Evolutionary conservation across 192 early-diverging fungal species (phyloP).

Genomic region (Lobosporangium transversale): DNA sequence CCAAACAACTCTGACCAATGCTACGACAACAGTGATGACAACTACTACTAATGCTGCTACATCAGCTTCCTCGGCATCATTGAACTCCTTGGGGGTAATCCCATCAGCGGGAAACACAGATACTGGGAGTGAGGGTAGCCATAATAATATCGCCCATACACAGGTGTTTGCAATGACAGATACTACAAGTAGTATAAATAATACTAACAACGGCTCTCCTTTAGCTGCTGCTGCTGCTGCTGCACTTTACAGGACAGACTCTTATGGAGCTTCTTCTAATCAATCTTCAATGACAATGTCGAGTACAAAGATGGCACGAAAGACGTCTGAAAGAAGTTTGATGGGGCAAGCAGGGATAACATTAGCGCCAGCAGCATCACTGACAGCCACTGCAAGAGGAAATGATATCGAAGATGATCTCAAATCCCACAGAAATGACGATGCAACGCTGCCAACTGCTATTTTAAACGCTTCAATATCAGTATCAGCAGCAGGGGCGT

Average conservation of each 20-base stretch:
- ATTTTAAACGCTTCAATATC: not conserved
- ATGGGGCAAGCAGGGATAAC: not conserved
- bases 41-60: not conserved
- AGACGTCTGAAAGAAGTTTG: not conserved
- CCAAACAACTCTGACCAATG: not conserved
- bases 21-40: conserved; percentile 6
- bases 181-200: not conserved
- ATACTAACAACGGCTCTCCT: not conserved
- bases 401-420: not conserved
- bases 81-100: not conserved
- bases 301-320: not conserved
- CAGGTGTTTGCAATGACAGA: not conserved
- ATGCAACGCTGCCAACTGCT: not conserved
- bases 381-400: not conserved
- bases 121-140: no score
- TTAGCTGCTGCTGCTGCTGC: no score
- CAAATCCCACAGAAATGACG: not conserved
- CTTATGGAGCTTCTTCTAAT: conserved; percentile 7
- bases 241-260: not conserved
- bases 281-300: conserved; percentile 8
- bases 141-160: no score
- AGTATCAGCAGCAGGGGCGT: not conserved
- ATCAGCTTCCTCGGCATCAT: not conserved
- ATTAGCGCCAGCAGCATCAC: not conserved
- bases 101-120: no score